Evolutionary conservation across 2,329 filamentous ascomycete species (phyloP), one percentile per base, ranked within the genome.

Genomic region (Emydomyces testavorans): DNA sequence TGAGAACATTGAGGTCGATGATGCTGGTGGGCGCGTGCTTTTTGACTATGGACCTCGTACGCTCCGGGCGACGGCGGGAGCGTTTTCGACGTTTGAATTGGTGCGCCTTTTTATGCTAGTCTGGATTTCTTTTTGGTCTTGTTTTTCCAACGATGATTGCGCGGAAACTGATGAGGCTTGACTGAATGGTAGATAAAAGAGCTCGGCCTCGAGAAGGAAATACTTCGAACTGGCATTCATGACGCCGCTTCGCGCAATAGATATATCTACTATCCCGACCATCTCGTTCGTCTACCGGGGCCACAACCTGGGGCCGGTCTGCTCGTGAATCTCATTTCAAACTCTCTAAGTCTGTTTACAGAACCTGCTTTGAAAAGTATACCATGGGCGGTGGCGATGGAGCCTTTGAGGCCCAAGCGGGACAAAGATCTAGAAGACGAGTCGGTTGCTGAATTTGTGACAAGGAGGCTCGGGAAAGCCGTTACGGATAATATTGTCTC

Each of bases 201-300:
- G 11, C 21, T 52, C 29, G 71, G 70, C 18, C 60, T 87, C 32
- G 56, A 69, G 39, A 63, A 78, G 46, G 68, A 82, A 50, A 61
- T 86, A 26, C 62, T 80, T 44, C 69, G 68, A 57, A 79, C 72
- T 38, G 65, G 64, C 3, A 75, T 67, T 35, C 62, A 61, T 24
- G 71, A 75, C 4, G 67, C 74, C 45, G 72, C 73, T 46, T 71
- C 79, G 7, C 64, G 63, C 47, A 82, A 82, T 60, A 83, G 88
- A 52, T 95, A 82, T 65, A 71, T 96, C 51, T 95, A 92, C 73
- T 94, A 93, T 59, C 85, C 85, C 1, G 84, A 94, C 62, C 85
- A 81, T 58, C 75, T 92, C 24, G 82, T 87, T 46, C 71, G 72
- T 20, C 65, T 85, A 58, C 79, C 80, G 6, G 66, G 66, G 6